Percentiles rank a stretch among this genome's conserved stretches.
phyloP scores from a whole-genome alignment of 495 filamentous ascomycete species.

The Hypoxylon lienhwacheense region DNA sequence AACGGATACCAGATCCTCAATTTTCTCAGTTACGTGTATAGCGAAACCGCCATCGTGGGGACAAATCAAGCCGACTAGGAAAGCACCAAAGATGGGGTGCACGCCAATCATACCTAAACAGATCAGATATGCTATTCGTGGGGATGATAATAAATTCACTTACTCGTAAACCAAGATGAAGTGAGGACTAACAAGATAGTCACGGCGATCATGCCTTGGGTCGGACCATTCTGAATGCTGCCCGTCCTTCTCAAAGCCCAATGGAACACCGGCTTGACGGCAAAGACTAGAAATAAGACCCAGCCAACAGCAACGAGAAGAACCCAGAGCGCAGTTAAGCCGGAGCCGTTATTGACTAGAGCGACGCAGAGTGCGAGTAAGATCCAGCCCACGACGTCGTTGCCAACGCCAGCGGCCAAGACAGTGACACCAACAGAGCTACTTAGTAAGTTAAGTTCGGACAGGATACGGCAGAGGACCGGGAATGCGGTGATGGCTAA shows the following conservation, averaged over 20 bases:
- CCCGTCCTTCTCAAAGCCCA: constrained; percentile 72
- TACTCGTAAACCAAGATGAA: constrained; percentile 90
- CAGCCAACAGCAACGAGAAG: constrained; percentile 76
- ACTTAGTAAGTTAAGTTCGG: constrained; percentile 83
- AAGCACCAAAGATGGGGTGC: constrained; percentile 61
- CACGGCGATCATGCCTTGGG: constrained; percentile 79
- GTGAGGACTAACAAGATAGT: constrained; percentile 77
- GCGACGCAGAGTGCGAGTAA: constrained; percentile 92
- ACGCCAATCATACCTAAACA: constrained; percentile 74
- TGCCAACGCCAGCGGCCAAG: constrained; percentile 90
- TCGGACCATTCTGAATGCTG: constrained; percentile 86
- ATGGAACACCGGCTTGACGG: constrained; percentile 75
- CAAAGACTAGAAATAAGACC: constrained; percentile 73
- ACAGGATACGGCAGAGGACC: constrained; percentile 90
- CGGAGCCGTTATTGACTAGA: constrained; percentile 83
- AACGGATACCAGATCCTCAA: constrained; percentile 87
- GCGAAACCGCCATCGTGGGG: constrained; percentile 94
- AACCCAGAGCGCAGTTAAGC: constrained; percentile 85
- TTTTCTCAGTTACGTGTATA: constrained; percentile 92
- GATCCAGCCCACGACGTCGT: constrained; percentile 95
- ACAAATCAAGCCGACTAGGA: constrained; percentile 87
- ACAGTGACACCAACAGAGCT: constrained; percentile 89
- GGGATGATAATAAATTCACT: constrained; percentile 8
- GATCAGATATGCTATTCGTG: constrained; percentile 16
- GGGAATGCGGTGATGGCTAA: constrained; percentile 97